phyloP scores from a whole-genome alignment of 148 eudicot species.

The Dysphania ambrosioides region DNA sequence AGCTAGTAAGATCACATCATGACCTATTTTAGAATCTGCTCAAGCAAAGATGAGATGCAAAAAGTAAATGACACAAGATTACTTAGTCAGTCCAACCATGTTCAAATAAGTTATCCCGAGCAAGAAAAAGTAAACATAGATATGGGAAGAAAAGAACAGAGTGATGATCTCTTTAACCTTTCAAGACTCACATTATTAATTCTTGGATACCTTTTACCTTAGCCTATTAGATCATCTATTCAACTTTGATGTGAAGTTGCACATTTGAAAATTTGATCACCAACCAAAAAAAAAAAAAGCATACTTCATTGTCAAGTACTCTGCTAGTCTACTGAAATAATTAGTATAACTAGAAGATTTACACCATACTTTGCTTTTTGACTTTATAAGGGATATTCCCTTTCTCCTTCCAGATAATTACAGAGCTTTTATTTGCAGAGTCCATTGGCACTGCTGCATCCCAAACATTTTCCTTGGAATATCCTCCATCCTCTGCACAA shows the following conservation, averaged over 20 bases:
- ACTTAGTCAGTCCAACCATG: not conserved
- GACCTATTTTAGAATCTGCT: not conserved
- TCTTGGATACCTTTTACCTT: not conserved
- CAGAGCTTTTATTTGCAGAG: constrained; percentile 7
- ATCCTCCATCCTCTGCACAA: constrained; percentile 11
- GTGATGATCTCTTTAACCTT: not conserved
- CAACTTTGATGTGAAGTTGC: not conserved
- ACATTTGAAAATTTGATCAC: not conserved
- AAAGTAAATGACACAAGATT: not conserved
- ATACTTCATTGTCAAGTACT: not conserved
- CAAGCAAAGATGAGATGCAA: not conserved
- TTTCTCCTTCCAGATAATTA: constrained; percentile 6
- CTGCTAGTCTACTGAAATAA: not conserved
- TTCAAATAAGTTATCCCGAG: not conserved
- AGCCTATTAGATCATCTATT: not conserved
- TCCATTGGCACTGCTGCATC: constrained; percentile 4
- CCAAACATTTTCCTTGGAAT: constrained; percentile 4
- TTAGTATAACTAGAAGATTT: not conserved
- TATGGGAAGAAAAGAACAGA: not conserved
- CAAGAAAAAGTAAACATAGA: not conserved
- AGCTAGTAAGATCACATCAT: not conserved
- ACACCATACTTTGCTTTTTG: constrained; percentile 28
- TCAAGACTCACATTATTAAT: not conserved
- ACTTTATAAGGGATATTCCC: constrained; percentile 18
- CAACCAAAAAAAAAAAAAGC: no score